These are phyloP conservation scores for Plasmodium fragile DNA, from an alignment of 169 alveolate genomes.

Conservation along the genomic window DNA sequence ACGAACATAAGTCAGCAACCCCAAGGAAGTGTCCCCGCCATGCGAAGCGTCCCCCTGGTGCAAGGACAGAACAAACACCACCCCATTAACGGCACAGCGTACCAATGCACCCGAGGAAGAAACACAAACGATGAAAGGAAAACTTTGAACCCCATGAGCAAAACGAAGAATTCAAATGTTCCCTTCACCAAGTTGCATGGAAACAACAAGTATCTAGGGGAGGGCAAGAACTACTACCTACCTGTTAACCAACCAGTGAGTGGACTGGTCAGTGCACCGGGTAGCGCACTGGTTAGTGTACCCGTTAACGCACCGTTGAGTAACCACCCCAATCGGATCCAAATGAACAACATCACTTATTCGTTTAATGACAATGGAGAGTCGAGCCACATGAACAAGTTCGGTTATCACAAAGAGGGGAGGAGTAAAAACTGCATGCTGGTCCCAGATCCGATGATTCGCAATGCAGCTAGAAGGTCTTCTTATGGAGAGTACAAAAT, in stretches of 20 bases:
- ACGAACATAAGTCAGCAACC: background rate
- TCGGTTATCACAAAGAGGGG: background rate
- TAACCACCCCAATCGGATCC: background rate
- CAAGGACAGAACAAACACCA: background rate
- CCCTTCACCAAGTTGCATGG: background rate
- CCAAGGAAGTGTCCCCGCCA: background rate
- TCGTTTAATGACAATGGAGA: background rate
- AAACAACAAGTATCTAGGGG: background rate
- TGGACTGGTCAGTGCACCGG: background rate
- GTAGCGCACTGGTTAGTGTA: background rate
- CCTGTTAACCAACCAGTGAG: background rate
- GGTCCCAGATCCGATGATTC: background rate
- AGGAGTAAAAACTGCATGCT: background rate
- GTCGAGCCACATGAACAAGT: background rate
- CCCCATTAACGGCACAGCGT: background rate
- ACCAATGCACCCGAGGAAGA: background rate
- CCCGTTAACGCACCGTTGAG: background rate
- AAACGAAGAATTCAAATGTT: background rate
- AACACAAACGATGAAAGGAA: background rate
- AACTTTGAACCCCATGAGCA: background rate
- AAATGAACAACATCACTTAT: background rate
- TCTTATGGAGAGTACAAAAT: background rate
- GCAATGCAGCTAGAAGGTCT: background rate
- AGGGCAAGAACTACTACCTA: background rate
- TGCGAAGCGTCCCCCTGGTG: background rate